Conservation (phyloP, 78 protist species). For the Dictyostelium intermedium region DNA sequence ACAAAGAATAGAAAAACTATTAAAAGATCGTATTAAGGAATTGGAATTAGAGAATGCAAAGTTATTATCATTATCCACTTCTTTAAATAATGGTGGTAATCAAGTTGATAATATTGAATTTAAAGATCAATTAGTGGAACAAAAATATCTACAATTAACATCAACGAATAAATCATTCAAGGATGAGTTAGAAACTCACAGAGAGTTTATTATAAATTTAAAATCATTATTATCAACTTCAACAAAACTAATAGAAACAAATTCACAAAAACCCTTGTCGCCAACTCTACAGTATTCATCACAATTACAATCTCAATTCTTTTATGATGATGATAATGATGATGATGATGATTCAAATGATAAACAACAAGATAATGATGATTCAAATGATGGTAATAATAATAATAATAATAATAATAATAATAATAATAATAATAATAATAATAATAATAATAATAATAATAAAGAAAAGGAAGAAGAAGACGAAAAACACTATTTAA, state of each 20-base stretch:
- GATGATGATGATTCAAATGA: neutral
- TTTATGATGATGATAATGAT: neutral
- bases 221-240: neutral
- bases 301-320: neutral
- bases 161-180: neutral
- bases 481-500: neutral
- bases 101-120: neutral
- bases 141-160: neutral
- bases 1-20: neutral
- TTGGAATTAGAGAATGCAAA: conserved; percentile 56
- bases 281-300: neutral
- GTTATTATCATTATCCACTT: neutral
- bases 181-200: neutral
- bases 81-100: neutral
- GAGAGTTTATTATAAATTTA: neutral
- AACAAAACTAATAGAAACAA: neutral
- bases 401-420: neutral
- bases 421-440: too few species aligned
- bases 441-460: too few species aligned
- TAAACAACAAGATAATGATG: neutral
- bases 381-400: neutral
- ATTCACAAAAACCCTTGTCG: neutral
- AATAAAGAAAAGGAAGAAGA: too few species aligned
- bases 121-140: neutral
- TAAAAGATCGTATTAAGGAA: conserved; percentile 33